Evolutionary conservation across 495 filamentous ascomycete genomes (phyloP).

Genomic region (Penicillium canariense): DNA sequence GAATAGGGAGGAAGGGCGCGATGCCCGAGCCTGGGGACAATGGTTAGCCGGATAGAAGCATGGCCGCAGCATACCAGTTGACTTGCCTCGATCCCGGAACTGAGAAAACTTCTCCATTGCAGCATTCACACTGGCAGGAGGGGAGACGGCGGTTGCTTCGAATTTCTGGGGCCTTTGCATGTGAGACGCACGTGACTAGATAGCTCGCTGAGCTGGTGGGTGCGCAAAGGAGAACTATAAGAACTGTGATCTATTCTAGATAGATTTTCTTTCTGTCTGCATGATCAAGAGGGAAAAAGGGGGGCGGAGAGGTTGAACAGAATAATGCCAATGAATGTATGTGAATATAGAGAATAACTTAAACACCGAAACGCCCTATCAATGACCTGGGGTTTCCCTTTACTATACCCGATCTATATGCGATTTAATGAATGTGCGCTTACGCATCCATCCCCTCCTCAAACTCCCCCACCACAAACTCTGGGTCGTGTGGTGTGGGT

Average conservation of each 20-base stretch:
- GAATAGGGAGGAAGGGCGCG: conserved; percentile 86
- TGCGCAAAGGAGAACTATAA: too few relatives aligned
- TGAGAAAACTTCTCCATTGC: conserved; percentile 97
- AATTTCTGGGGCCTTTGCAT: conserved; percentile 12
- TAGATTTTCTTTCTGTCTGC: too few relatives aligned
- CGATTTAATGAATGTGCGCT: neutral
- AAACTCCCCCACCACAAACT: conserved; percentile 28
- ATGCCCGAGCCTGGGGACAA: conserved; percentile 78
- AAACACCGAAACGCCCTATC: neutral
- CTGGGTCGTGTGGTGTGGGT: conserved; percentile 12
- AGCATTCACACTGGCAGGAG: neutral
- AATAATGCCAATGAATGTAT: neutral
- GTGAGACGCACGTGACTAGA: conserved; percentile 19
- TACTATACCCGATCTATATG: conserved; percentile 22
- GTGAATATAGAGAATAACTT: neutral
- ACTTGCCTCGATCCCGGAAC: conserved; percentile 85
- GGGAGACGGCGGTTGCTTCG: neutral
- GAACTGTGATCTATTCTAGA: too few relatives aligned
- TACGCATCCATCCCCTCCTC: conserved; percentile 11
- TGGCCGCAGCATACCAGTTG: neutral
- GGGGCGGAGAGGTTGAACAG: too few relatives aligned
- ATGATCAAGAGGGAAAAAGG: neutral
- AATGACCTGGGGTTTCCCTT: neutral
- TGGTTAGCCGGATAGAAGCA: too few relatives aligned
- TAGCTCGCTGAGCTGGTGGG: neutral